Evolutionary conservation across 305 asterid species (phyloP).

Genomic region (Vinca major): DNA sequence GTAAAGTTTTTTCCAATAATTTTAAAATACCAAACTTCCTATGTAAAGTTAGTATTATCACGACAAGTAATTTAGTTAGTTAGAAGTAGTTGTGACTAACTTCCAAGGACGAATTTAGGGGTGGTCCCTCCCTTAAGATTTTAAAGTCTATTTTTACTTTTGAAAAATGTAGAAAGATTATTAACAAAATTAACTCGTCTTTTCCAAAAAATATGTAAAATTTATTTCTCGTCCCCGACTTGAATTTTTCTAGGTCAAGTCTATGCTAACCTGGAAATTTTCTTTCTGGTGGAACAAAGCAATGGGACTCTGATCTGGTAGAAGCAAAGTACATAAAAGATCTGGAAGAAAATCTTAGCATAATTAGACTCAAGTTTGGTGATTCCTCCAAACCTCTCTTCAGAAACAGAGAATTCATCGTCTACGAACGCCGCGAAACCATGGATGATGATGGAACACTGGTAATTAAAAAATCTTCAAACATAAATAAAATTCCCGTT

Average conservation of each 20-base stretch:
- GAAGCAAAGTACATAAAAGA: slow-evolving; percentile 74
- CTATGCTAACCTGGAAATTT: not conserved
- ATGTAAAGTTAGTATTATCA: not conserved
- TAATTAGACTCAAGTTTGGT: slow-evolving; percentile 64
- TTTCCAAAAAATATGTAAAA: too few species aligned
- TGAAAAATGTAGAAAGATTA: not conserved
- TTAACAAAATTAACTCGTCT: too few species aligned
- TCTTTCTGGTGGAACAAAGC: slow-evolving; percentile 30
- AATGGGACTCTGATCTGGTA: slow-evolving; percentile 76
- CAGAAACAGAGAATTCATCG: slow-evolving; percentile 80
- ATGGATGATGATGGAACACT: slow-evolving; percentile 91
- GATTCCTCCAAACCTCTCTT: slow-evolving; percentile 71
- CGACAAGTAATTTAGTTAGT: too few species aligned
- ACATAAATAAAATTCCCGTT: not conserved
- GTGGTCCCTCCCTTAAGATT: too few species aligned
- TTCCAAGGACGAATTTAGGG: too few species aligned
- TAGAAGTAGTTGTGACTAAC: too few species aligned
- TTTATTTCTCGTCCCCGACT: too few species aligned
- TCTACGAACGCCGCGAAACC: slow-evolving; percentile 73
- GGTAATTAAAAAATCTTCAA: slow-evolving; percentile 24
- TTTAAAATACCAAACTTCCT: not conserved
- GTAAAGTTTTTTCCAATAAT: not conserved
- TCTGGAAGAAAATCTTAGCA: slow-evolving; percentile 65
- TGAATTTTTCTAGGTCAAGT: too few species aligned
- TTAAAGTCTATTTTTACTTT: not conserved